Percentiles rank a stretch among this genome's conserved stretches.
phyloP scores from a whole-genome alignment of 257 asterid species.

The Ehretia macrophylla region DNA sequence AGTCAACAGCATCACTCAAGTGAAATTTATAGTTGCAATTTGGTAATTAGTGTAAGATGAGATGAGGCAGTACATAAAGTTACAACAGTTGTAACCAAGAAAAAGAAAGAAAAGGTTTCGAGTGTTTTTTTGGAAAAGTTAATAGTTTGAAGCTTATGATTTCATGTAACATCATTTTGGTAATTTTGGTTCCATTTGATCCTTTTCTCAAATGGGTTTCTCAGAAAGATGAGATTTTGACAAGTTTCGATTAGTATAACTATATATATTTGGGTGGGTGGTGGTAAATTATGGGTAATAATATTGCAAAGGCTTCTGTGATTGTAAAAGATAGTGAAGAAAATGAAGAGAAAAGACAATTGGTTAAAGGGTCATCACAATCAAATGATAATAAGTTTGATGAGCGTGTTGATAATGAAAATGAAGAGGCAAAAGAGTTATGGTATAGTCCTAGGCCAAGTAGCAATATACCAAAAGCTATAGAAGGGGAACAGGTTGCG shows the following conservation, averaged over 20 bases:
- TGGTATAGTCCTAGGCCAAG: neutral
- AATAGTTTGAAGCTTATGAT: no score
- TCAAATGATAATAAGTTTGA: neutral
- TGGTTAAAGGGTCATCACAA: neutral
- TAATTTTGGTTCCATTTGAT: no score
- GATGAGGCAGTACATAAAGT: no score
- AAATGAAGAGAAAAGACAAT: neutral
- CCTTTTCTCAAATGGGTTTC: neutral
- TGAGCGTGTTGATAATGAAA: neutral
- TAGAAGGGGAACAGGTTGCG: constrained; percentile 51
- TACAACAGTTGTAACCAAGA: no score
- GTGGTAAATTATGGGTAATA: neutral
- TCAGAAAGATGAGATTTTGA: neutral
- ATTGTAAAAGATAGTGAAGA: neutral
- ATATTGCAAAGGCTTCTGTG: neutral
- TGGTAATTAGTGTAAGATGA: no score
- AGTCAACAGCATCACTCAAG: no score
- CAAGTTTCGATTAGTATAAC: no score
- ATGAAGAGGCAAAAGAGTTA: neutral
- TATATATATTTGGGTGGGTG: no score
- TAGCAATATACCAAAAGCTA: constrained; percentile 8
- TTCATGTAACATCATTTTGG: no score
- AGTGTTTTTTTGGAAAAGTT: no score
- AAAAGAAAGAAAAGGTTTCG: no score
- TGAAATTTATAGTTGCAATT: no score